Evolutionary conservation across 78 protist species (phyloP).

Genomic region (Pigoraptor vietnamica): DNA sequence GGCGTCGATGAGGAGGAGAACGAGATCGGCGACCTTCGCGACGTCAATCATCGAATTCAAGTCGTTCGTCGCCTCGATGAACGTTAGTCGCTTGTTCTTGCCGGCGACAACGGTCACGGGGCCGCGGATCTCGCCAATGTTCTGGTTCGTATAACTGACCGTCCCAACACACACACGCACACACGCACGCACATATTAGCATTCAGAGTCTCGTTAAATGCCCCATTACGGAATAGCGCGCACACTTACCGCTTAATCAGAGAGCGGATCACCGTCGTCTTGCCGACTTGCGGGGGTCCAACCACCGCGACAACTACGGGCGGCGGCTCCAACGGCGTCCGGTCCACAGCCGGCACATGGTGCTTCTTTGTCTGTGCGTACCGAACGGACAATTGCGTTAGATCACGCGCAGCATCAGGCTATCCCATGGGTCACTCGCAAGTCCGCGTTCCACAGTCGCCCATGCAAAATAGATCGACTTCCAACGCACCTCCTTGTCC

Average conservation of each 20-base stretch:
- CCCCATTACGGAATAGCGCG: too few species aligned
- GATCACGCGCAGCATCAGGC: too few species aligned
- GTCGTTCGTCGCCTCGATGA: conserved; percentile 94
- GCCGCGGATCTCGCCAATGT: conserved; percentile 74
- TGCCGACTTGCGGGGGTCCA: conserved; percentile 94
- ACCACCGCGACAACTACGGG: conserved; percentile 88
- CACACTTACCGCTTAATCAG: conserved; percentile 78
- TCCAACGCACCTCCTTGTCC: not conserved
- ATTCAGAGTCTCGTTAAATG: too few species aligned
- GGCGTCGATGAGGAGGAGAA: conserved; percentile 93
- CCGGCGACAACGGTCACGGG: conserved; percentile 90
- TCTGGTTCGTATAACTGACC: conserved; percentile 69
- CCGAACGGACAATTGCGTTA: too few species aligned
- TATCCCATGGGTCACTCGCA: too few species aligned
- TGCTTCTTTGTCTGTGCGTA: not conserved
- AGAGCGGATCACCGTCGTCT: conserved; percentile 92
- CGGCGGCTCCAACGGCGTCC: conserved; percentile 75
- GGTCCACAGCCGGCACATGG: conserved; percentile 75
- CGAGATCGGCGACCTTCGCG: conserved; percentile 96
- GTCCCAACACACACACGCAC: too few species aligned
- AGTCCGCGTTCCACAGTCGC: too few species aligned
- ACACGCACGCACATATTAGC: too few species aligned
- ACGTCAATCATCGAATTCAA: conserved; percentile 95
- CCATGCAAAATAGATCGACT: too few species aligned
- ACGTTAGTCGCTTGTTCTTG: conserved; percentile 87